These are phyloP conservation scores for Eremomyces bilateralis DNA, from an alignment of 495 filamentous ascomycete species.

Conservation along the genomic window DNA sequence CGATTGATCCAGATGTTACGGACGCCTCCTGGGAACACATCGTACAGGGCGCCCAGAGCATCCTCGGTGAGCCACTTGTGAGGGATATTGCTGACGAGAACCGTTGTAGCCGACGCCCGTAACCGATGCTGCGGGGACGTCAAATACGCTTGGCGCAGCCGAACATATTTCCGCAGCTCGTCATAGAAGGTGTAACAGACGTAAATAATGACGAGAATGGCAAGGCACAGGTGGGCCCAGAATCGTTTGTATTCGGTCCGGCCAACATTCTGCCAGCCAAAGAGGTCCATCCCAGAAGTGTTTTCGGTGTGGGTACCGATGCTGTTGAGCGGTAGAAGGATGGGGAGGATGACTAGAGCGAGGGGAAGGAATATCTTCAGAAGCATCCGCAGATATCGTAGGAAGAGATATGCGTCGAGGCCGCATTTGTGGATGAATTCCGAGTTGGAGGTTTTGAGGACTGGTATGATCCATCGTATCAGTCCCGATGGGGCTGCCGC, in stretches of 20 bases:
- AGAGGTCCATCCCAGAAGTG: constrained; percentile 27
- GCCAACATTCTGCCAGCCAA: constrained; percentile 67
- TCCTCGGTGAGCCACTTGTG: constrained; percentile 68
- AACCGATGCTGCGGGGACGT: constrained; percentile 91
- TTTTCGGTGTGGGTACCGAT: constrained; percentile 13
- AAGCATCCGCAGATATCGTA: constrained; percentile 83
- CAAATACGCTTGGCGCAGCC: constrained; percentile 78
- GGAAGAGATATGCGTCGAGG: constrained; percentile 93
- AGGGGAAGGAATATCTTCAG: constrained; percentile 80
- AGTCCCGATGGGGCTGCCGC: constrained; percentile 45
- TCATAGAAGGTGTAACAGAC: constrained; percentile 75
- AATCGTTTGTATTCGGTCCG: constrained; percentile 43
- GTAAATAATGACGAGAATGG: constrained; percentile 57
- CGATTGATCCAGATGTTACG: constrained; percentile 94
- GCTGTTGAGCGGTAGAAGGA: constrained; percentile 64
- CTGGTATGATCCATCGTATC: constrained; percentile 42
- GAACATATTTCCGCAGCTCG: constrained; percentile 79
- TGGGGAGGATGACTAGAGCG: constrained; percentile 56
- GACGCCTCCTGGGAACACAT: constrained; percentile 90
- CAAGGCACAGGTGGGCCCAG: constrained; percentile 76
- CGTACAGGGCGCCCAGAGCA: constrained; percentile 65
- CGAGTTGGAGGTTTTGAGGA: constrained; percentile 60
- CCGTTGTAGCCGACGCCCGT: constrained; percentile 88
- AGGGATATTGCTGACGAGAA: constrained; percentile 78
- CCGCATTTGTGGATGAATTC: constrained; percentile 90